Conservation (phyloP, 2,329 filamentous ascomycete species). For the Phoma sp. region DNA sequence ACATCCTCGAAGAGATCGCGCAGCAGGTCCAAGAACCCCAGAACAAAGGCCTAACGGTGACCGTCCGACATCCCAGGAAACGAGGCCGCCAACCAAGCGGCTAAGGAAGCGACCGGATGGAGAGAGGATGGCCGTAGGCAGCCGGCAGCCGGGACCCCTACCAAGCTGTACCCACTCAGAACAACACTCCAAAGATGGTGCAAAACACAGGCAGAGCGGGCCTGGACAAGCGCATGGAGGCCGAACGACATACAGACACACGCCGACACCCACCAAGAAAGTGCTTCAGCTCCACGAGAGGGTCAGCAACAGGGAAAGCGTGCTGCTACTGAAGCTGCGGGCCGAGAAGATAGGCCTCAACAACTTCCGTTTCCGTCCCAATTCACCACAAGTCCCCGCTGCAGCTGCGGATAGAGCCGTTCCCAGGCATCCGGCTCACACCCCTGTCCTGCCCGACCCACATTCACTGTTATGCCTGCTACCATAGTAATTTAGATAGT, state of each 20-base stretch:
- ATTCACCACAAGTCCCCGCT: background rate
- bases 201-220: background rate
- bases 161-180: constrained; percentile 7
- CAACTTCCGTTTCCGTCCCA: background rate
- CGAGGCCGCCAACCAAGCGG: background rate
- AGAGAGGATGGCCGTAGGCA: constrained; percentile 18
- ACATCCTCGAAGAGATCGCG: constrained; percentile 24
- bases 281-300: constrained; percentile 23
- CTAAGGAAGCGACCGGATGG: constrained; percentile 18
- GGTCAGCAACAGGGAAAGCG: constrained; percentile 21
- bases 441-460: too few relatives aligned
- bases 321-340: background rate
- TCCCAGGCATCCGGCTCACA: too few relatives aligned
- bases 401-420: too few relatives aligned
- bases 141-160: constrained; percentile 15
- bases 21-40: background rate
- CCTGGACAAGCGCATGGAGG: background rate
- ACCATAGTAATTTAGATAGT: too few relatives aligned
- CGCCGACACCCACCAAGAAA: constrained; percentile 15
- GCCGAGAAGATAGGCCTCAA: constrained; percentile 10
- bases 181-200: constrained; percentile 12
- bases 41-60: constrained; percentile 9
- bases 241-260: constrained; percentile 17
- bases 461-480: too few relatives aligned
- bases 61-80: constrained; percentile 13